Base-by-base conservation (phyloP, 306 rosid genomes). In the Sindora glabra region DNA sequence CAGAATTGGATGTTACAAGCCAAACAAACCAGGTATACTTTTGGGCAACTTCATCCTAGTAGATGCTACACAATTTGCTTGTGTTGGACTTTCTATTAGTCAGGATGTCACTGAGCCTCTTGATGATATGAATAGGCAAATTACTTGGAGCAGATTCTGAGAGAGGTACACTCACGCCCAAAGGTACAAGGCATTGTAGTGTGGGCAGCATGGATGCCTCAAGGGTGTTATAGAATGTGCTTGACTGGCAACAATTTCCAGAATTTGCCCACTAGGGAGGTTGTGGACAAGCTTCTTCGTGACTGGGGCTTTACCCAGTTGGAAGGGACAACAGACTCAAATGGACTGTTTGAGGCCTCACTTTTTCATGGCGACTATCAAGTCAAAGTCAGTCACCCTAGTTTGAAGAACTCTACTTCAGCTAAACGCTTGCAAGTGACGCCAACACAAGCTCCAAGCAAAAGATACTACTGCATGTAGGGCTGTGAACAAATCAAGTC, bases 201-300 rank as follows among this genome's bases (percentile, higher is more conserved):
- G 2, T 81, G 87, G 81, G 50, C 69, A 22, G 76, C 67, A 49
- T 36, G 74, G 67, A 10, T 14, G 5, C 57, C 79, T 2, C 29
- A 48, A 17, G 81, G 81, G 21, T 82, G 84, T 48, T 82, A 51
- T 26, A 23, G 47, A 38, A 82, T 82, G 81, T 68, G 84, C 27
- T 62, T 82, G 60, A 78, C 81, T 3, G 84, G 78, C 34, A 42
- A 63, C 40, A 82, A 72, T 45, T 78, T 78, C 68, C 39, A 26
- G 3, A 78, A 78, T 77, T 71, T 82, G 38, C 64, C 77, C 0
- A 75, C 81, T 2, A 82, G 88, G 22, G 56, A 82, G 23, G 82
- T 78, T 21, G 84, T 82, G 0, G 84, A 82, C 57, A 78, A 65
- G 75, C 30, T 82, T 11, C 12, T 78, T 8, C 41, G 21, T n/a